A percentile compares a stretch with the other conserved stretches of the same genome.
Evolutionary conservation across 441 rosid genomes (phyloP).

Genomic region (Adansonia grandidieri): DNA sequence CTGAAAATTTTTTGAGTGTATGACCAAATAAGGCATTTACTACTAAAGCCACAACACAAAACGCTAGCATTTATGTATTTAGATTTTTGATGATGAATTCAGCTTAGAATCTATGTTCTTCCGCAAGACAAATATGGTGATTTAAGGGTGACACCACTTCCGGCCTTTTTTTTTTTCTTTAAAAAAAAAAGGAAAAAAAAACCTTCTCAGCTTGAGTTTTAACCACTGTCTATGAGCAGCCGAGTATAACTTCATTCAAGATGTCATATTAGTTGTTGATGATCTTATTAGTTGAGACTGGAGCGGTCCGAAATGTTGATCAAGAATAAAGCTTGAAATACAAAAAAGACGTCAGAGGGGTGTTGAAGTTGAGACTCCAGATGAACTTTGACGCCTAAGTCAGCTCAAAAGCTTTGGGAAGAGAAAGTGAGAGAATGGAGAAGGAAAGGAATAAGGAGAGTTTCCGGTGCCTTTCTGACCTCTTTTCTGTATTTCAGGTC

Average conservation of each 20-base stretch:
- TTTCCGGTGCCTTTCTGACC: too few species aligned
- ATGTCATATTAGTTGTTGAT: not conserved
- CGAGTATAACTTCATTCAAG: not conserved
- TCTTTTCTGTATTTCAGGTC: too few species aligned
- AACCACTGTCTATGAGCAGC: not conserved
- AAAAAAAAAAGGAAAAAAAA: not conserved
- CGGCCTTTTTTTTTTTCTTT: not conserved
- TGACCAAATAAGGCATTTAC: conserved; percentile 58
- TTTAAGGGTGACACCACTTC: conserved; percentile 35
- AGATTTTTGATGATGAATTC: conserved; percentile 59
- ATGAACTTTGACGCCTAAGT: too few species aligned
- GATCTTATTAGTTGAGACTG: too few species aligned
- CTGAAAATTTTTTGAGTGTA: conserved; percentile 41
- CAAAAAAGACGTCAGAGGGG: too few species aligned
- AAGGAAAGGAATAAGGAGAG: too few species aligned
- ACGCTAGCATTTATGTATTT: conserved; percentile 55
- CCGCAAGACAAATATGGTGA: conserved; percentile 44
- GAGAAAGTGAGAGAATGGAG: too few species aligned
- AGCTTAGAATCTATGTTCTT: conserved; percentile 58
- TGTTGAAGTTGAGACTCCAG: too few species aligned
- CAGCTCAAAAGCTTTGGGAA: too few species aligned
- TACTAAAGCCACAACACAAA: conserved; percentile 45
- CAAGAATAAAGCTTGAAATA: too few species aligned
- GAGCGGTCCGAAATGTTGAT: too few species aligned
- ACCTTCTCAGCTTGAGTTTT: not conserved